Percentiles rank a stretch among this genome's conserved stretches.
phyloP scores from a whole-genome alignment of 768 basidiomycete species.

The Phanerochaete sordida region DNA sequence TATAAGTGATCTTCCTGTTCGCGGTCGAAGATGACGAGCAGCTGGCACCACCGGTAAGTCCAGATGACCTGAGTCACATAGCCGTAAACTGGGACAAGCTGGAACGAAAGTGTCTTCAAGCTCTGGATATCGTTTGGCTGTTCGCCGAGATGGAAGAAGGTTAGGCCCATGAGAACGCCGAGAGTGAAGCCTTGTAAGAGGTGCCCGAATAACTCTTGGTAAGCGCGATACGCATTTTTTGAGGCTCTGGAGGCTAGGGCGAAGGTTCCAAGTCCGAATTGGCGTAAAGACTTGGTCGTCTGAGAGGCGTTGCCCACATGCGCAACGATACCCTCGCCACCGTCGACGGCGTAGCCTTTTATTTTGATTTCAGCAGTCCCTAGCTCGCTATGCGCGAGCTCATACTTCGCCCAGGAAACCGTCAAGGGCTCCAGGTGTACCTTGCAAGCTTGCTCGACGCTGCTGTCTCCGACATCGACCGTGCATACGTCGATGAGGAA shows the following conservation, averaged over 20 bases:
- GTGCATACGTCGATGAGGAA: conserved; percentile 36
- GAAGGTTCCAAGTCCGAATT: too few species aligned
- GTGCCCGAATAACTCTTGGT: conserved; percentile 19
- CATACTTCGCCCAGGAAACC: neutral
- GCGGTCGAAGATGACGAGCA: conserved; percentile 39
- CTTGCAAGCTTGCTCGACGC: conserved; percentile 30
- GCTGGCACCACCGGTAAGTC: conserved; percentile 31
- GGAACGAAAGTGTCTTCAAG: conserved; percentile 26
- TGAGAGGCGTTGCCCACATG: too few species aligned
- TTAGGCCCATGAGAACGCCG: conserved; percentile 28
- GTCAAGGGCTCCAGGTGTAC: neutral
- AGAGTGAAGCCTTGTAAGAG: conserved; percentile 17
- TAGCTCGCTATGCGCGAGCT: neutral
- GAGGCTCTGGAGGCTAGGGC: neutral
- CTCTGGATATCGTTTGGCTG: conserved; percentile 23
- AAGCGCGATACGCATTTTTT: conserved; percentile 16
- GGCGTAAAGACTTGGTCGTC: neutral
- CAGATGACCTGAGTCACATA: conserved; percentile 25
- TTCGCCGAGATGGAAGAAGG: conserved; percentile 30
- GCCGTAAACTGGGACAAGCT: conserved; percentile 25
- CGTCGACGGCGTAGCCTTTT: too few species aligned
- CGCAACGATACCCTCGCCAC: too few species aligned
- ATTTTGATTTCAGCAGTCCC: neutral
- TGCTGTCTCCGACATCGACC: conserved; percentile 35
- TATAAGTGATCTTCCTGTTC: conserved; percentile 33